These are phyloP conservation scores for Macrolepiota albuminosa DNA, from an alignment of 768 basidiomycete genomes.

Conservation along the genomic window DNA sequence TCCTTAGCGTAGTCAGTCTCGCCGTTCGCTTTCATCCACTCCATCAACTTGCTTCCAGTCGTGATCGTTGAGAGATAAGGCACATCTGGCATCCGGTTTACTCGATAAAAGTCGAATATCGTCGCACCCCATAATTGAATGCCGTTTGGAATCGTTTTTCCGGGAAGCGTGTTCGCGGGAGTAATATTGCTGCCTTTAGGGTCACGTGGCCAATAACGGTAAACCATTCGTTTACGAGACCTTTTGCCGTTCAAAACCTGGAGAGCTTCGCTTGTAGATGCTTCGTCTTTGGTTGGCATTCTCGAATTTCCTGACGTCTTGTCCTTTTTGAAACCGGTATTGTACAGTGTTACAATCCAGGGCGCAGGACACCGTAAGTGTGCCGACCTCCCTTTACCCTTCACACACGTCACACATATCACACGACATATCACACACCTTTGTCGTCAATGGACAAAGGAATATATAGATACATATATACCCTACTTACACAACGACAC, in stretches of 20 bases:
- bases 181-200: slow-evolving; percentile 10
- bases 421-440: no score
- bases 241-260: neutral
- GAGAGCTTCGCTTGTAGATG: slow-evolving; percentile 1
- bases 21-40: slow-evolving; percentile 29
- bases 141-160: slow-evolving; percentile 28
- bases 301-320: neutral
- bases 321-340: neutral
- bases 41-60: slow-evolving; percentile 32
- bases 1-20: slow-evolving; percentile 27
- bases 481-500: no score
- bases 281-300: slow-evolving; percentile 1
- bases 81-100: slow-evolving; percentile 19
- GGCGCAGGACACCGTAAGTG: no score
- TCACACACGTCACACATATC: no score
- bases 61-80: slow-evolving; percentile 16
- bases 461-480: no score
- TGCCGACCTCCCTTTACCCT: no score
- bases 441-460: no score
- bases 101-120: slow-evolving; percentile 36
- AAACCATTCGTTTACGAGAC: slow-evolving; percentile 7
- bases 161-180: slow-evolving; percentile 12
- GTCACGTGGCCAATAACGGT: slow-evolving; percentile 14
- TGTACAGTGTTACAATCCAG: neutral
- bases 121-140: slow-evolving; percentile 38